These are phyloP conservation scores for Phytophthora aleatoria DNA, from an alignment of 352 stramenopile genomes.

Conservation along the genomic window DNA sequence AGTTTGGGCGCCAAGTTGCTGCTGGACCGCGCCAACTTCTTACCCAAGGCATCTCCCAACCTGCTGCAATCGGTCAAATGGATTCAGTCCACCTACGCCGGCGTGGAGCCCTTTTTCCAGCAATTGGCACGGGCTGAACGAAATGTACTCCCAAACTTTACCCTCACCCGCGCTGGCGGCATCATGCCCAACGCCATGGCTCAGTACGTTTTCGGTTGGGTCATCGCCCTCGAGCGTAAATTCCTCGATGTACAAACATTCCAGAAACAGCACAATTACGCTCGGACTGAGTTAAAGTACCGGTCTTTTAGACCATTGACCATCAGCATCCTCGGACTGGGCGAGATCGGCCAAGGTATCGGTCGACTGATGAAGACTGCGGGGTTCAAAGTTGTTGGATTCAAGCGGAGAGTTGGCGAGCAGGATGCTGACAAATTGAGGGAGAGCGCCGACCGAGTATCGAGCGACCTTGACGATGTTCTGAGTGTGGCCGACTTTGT, in stretches of 20 bases:
- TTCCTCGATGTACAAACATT: constrained; percentile 45
- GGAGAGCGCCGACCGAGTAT: constrained; percentile 45
- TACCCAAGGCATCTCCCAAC: constrained; percentile 7
- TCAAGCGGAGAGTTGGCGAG: constrained; percentile 51
- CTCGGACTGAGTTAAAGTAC: constrained; percentile 33
- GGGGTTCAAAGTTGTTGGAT: constrained; percentile 67
- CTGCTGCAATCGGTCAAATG: constrained; percentile 43
- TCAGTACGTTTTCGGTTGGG: constrained; percentile 54
- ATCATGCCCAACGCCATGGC: constrained; percentile 55
- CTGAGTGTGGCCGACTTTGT: constrained; percentile 71
- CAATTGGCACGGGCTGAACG: constrained; percentile 3
- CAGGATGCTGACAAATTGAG: constrained; percentile 10
- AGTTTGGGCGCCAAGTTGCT: constrained; percentile 34
- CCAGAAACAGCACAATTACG: constrained; percentile 39
- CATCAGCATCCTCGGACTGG: constrained; percentile 58
- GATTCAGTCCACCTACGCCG: constrained; percentile 57
- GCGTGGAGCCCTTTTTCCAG: constrained; percentile 49
- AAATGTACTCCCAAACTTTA: constrained; percentile 31
- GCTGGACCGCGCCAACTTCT: constrained; percentile 19
- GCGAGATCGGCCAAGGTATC: constrained; percentile 67
- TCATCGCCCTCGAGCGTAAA: constrained; percentile 44
- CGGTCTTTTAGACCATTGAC: constrained; percentile 45
- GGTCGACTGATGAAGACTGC: constrained; percentile 49
- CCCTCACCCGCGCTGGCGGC: constrained; percentile 45
- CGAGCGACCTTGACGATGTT: constrained; percentile 51